phyloP scores from a whole-genome alignment of 305 asterid species.

The Fraxinus sp. region DNA sequence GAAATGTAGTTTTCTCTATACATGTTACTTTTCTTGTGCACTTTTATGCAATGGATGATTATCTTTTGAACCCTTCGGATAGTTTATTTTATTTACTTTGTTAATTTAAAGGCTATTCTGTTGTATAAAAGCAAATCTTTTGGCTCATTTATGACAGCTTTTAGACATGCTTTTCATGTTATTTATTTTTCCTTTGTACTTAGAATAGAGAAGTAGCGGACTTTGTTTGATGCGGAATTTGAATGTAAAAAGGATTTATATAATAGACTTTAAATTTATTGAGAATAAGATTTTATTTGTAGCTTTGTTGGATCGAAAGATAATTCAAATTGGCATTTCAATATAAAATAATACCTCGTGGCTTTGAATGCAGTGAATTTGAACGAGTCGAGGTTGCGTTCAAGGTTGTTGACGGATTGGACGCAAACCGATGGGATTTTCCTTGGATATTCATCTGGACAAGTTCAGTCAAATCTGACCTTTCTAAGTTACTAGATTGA shows the following conservation, averaged over 20 bases:
- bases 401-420: not conserved
- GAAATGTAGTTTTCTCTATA: conserved; percentile 15
- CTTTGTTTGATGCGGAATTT: not conserved
- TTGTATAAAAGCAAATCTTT: conserved; percentile 32
- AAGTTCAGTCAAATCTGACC: not conserved
- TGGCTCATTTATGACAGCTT: conserved; percentile 4
- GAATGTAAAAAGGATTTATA: conserved; percentile 3
- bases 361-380: not conserved
- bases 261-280: not conserved
- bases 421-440: not conserved
- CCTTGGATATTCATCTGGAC: not conserved
- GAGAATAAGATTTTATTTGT: not conserved
- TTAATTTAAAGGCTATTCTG: not conserved
- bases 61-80: conserved; percentile 11
- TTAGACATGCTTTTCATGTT: not conserved
- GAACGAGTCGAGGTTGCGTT: not conserved
- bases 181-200: not conserved
- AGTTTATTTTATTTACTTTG: not conserved
- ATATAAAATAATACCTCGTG: not conserved
- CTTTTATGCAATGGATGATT: conserved; percentile 9
- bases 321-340: not conserved
- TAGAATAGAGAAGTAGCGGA: not conserved
- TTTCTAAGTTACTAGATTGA: too few relatives aligned
- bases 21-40: conserved; percentile 15
- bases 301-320: not conserved